Base-by-base conservation (phyloP, 805 yeast species). In the Wickerhamiella qilinensis region DNA sequence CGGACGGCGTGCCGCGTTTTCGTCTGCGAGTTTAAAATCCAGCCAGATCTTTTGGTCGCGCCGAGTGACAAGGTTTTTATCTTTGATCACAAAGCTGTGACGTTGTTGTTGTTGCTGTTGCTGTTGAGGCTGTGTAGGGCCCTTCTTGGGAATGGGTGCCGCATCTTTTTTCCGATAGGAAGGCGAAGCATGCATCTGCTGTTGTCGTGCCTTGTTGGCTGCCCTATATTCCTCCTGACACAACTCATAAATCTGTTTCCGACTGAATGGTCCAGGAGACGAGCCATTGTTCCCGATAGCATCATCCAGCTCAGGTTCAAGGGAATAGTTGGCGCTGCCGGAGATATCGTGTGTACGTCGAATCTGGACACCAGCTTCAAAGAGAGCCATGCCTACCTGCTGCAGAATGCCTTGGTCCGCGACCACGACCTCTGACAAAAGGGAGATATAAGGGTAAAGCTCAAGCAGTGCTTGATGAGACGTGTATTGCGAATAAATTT, bases 1-100 rank as follows among this genome's bases (percentile, higher is more conserved):
- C 15, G 28, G 30, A 5, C 38, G n/a, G 11, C 36, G 30, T 4
- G 42, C 42, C 12, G 36, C 35, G 30, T 39, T 39, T 24, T 39
- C 42, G 28, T 39, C 42, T 3, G 38, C 19, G 14, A 20, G 20
- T 20, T 31, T 31, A 17, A 35, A 39, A 16, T 39, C 42, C 4
- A 39, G 42, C 42, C 42, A 39, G 2, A 39, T 35, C 2, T 30
- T 33, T 2, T 33, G 25, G 2, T 21, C 30, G 24, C 15, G 33
- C 20, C 18, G 22, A 11, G 12, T 18, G 24, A 20, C 33, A 35
- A 17, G 8, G 11, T 31, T 12, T 22, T 21, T 14, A 3, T 8
- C 5, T 16, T 37, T 29, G 17, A 36, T 9, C 6, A 29, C 31
- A 15, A 30, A 30, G 11, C 20, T 11, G 21, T 18, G 21, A 7